Base-by-base conservation (phyloP, 805 yeast genomes). In the Saccharomycopsis fodiens region DNA sequence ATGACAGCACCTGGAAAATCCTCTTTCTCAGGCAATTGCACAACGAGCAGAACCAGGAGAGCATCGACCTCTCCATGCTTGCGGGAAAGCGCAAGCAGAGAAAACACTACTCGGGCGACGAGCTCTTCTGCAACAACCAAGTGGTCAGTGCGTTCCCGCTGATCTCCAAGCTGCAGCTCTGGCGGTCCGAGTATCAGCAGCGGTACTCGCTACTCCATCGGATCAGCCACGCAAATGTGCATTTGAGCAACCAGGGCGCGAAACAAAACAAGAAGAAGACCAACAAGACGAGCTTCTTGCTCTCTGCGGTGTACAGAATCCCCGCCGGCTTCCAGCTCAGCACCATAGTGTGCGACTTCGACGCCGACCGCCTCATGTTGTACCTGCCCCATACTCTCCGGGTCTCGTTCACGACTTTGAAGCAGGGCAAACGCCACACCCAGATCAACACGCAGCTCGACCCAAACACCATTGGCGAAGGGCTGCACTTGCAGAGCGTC, bases 181-280 rank as follows among this genome's bases (percentile, higher is more conserved):
- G 54, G 54, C 44, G 40, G 34, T 23, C 44, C 2, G 54, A 51
- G 19, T 48, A 30, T 23, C 13, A 30, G 19, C 29, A 34, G 6
- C 22, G 52, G 29, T 48, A 42, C 22, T 35, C 35, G 20, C 37
- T 44, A 17, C 17, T 50, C 20, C 20, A 42, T 12, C 41, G 42
- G 29, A 21, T 50, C 13, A 10, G 31, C 13, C 44, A 43, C 19
- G 29, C 29, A 7, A 25, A 25, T 25, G 29, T 25, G 10, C 29
- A 25, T 10, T 36, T 44, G 7, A 50, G 45, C 20, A 44, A 50
- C 22, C 29, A 10, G 31, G 15, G 22, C 23, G 20, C 39, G 10
- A 22, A 45, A 37, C 30, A 23, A 22, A 4, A 10, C 17, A 30
- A 13, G 6, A 4, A 38, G n/a, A 39, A 40, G 22, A 19, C 36